Percentiles rank a stretch among this genome's conserved stretches.
phyloP scores from a whole-genome alignment of 2,329 filamentous ascomycete species.

The Grosmannia penicillata region DNA sequence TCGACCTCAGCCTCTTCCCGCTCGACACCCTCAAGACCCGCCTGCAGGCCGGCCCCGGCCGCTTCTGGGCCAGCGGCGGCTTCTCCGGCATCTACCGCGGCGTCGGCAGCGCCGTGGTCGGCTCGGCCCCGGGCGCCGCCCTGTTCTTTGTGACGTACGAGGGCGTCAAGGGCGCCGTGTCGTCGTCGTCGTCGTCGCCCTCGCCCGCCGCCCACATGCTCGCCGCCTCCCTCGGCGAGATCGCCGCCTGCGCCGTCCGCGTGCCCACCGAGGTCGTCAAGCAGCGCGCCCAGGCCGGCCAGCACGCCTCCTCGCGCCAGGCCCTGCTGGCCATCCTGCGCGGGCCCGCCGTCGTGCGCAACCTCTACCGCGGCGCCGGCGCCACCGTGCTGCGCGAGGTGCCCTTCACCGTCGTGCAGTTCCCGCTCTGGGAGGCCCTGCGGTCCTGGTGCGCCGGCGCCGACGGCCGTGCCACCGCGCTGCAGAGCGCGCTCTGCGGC shows the following conservation, averaged over 20 bases:
- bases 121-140: slow-evolving; percentile 83
- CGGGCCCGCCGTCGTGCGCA: slow-evolving; percentile 51
- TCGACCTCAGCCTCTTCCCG: slow-evolving; percentile 92
- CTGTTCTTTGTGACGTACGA: slow-evolving; percentile 98
- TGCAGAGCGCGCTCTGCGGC: slow-evolving; percentile 74
- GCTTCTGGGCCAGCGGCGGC: slow-evolving; percentile 69
- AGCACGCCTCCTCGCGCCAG: slow-evolving; percentile 54
- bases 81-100: slow-evolving; percentile 89
- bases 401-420: slow-evolving; percentile 93
- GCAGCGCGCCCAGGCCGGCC: slow-evolving; percentile 82
- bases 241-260: slow-evolving; percentile 80
- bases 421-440: slow-evolving; percentile 90
- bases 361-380: slow-evolving; percentile 82
- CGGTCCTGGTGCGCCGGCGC: slow-evolving; percentile 48
- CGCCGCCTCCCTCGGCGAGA: slow-evolving; percentile 73
- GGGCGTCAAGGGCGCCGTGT: slow-evolving; percentile 40
- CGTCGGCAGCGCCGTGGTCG: slow-evolving; percentile 76
- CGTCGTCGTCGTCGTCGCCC: slow-evolving; percentile 15
- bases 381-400: slow-evolving; percentile 94
- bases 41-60: slow-evolving; percentile 57
- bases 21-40: slow-evolving; percentile 98
- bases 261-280: slow-evolving; percentile 97
- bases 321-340: slow-evolving; percentile 58
- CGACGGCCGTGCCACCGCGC: slow-evolving; percentile 31
- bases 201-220: slow-evolving; percentile 52